phyloP scores from a whole-genome alignment of 768 basidiomycete species.

The Podaxis pistillaris region DNA sequence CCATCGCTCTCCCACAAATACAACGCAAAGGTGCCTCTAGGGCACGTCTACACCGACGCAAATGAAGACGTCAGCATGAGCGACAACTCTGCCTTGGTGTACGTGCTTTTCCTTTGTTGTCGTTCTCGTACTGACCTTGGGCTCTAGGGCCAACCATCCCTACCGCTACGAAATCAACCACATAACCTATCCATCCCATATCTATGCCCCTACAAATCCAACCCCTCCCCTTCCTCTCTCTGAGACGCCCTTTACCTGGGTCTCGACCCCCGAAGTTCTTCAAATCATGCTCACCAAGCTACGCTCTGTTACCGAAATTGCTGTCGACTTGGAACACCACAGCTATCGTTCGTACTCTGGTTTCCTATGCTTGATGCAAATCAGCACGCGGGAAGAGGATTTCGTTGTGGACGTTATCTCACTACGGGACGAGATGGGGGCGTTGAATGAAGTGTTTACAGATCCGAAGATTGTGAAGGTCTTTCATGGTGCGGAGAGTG shows the following conservation, averaged over 20 bases:
- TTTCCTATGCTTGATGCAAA: slow-evolving; percentile 92
- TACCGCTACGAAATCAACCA: slow-evolving; percentile 86
- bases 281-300: slow-evolving; percentile 66
- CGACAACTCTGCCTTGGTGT: slow-evolving; percentile 27
- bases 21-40: slow-evolving; percentile 82
- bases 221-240: slow-evolving; percentile 58
- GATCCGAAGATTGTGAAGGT: slow-evolving; percentile 87
- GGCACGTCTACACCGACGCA: slow-evolving; percentile 46
- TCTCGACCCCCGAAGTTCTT: slow-evolving; percentile 58
- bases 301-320: slow-evolving; percentile 70
- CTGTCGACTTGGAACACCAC: slow-evolving; percentile 95
- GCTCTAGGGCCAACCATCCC: slow-evolving; percentile 54
- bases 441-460: slow-evolving; percentile 81
- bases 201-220: slow-evolving; percentile 51
- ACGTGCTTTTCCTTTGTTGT: slow-evolving; percentile 15
- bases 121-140: not conserved
- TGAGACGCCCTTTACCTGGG: slow-evolving; percentile 66
- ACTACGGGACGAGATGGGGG: slow-evolving; percentile 70
- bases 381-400: slow-evolving; percentile 80
- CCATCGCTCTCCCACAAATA: slow-evolving; percentile 75
- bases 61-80: slow-evolving; percentile 21
- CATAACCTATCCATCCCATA: slow-evolving; percentile 64
- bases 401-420: slow-evolving; percentile 84
- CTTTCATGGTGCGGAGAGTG: slow-evolving; percentile 92
- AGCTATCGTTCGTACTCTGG: slow-evolving; percentile 81